Conservation (phyloP, 805 yeast species). For the Nadsonia fulvescens region DNA sequence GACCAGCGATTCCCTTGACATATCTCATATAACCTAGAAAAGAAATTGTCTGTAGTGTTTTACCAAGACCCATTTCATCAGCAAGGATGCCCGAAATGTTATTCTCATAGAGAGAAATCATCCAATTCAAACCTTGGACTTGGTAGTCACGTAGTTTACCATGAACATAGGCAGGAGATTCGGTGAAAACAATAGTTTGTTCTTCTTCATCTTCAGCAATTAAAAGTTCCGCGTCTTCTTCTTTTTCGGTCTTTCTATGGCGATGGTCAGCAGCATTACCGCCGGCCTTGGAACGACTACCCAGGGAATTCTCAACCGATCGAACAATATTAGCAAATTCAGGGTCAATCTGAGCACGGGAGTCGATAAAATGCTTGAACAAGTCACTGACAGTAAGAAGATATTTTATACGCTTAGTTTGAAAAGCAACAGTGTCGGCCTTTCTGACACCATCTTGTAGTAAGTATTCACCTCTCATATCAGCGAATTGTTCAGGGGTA, state of each 20-base stretch:
- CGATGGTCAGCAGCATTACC: constrained; percentile 27
- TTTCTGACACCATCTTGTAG: too few species aligned
- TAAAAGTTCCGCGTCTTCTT: constrained; percentile 83
- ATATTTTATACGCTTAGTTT: too few species aligned
- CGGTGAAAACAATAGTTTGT: constrained; percentile 58
- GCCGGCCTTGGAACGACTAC: too few species aligned
- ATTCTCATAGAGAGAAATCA: constrained; percentile 74
- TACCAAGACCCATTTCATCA: constrained; percentile 97
- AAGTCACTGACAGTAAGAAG: constrained; percentile 64
- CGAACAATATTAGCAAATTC: constrained; percentile 24
- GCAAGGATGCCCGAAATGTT: constrained; percentile 84
- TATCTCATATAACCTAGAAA: constrained; percentile 79
- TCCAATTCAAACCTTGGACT: constrained; percentile 90
- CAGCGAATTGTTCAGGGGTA: too few species aligned
- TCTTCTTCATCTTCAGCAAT: constrained; percentile 57
- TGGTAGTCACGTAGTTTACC: constrained; percentile 84
- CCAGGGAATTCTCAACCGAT: constrained; percentile 18
- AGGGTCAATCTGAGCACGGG: constrained; percentile 60
- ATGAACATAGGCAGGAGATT: constrained; percentile 57
- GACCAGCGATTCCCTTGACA: constrained; percentile 65
- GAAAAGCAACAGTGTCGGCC: too few species aligned
- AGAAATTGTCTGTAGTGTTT: constrained; percentile 85
- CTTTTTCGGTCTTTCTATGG: constrained; percentile 33
- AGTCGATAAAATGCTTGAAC: constrained; percentile 71
- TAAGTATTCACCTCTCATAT: too few species aligned